A percentile compares a stretch with the other conserved stretches of the same genome.
These are phyloP conservation scores for Vaccinium myrtillus DNA, from an alignment of 148 eudicot genomes.

Conservation along the genomic window DNA sequence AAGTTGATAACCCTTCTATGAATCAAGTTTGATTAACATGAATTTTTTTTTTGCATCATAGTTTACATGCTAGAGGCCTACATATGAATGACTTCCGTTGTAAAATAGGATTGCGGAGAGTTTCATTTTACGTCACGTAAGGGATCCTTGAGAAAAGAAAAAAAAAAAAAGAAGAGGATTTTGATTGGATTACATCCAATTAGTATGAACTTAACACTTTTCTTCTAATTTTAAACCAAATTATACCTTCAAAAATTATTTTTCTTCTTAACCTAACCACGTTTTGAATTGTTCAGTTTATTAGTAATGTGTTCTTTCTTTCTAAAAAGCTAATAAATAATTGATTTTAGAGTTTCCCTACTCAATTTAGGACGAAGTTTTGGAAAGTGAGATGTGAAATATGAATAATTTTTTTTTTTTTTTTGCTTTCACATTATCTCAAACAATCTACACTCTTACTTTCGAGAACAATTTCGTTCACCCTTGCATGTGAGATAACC, in stretches of 20 bases:
- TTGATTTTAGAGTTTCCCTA: no score
- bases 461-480: background rate
- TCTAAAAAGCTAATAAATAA: background rate
- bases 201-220: background rate
- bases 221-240: background rate
- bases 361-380: background rate
- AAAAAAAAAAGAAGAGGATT: background rate
- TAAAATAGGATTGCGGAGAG: no score
- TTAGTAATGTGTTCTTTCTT: background rate
- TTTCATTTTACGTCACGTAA: background rate
- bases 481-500: background rate
- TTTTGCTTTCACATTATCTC: background rate
- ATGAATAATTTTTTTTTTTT: no score
- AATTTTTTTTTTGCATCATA: no score
- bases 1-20: background rate
- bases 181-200: background rate
- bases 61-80: no score
- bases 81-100: no score
- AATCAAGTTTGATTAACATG: background rate
- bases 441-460: background rate
- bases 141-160: background rate
- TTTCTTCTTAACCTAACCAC: background rate
- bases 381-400: no score
- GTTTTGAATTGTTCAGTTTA: background rate
- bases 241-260: background rate